Evolutionary conservation across 257 asterid genomes (phyloP), one percentile per base, ranked within the genome.

Genomic region (Nicotiana knightiana): DNA sequence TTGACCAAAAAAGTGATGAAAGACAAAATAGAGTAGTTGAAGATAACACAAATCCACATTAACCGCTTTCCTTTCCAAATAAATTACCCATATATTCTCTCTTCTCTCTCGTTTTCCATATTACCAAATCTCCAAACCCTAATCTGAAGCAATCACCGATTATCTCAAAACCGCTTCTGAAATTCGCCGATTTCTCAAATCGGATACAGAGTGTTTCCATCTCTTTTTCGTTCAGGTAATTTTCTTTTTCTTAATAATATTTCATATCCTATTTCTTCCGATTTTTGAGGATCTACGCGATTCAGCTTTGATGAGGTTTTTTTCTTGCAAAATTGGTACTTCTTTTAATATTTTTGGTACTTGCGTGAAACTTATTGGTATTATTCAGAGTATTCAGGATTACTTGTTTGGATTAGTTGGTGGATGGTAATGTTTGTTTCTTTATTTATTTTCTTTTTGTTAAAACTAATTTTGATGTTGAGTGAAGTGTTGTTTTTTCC

Each of bases 91-190:
- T 7, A 43, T 67, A 67, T 33, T 67, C 75, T 32, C 30, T 35
- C 30, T 33, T 66, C 54, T 67, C 54, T 71, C 61, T 46, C 21
- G n/a, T 65, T 61, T 37, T 24, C 18, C 59, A 61, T 33, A 21
- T 62, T 21, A 43, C 76, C 76, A 46, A 48, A 48, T 75, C 26
- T 15, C 26, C 76, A 80, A 80, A 80, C 83, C 83, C 83, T 80
- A 80, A 63, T 80, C 32, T 63, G 26, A 28, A 63, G 61, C 77
- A 73, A 48, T 73, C 35, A 28, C 59, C 54, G 0, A 1, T 37
- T 48, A 67, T 39, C 76, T 67, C 76, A 1, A 9, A 37, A 21
- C 21, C 43, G 28, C 18, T 7, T 43, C 35, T 71, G n/a, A 71
- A 77, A 57, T 77, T 77, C 67, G 57, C 58, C 24, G 54, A 24